Percentiles rank a stretch among this genome's conserved stretches.
phyloP scores from a whole-genome alignment of 257 asterid genomes.

The Parsonsia alboflavescens region DNA sequence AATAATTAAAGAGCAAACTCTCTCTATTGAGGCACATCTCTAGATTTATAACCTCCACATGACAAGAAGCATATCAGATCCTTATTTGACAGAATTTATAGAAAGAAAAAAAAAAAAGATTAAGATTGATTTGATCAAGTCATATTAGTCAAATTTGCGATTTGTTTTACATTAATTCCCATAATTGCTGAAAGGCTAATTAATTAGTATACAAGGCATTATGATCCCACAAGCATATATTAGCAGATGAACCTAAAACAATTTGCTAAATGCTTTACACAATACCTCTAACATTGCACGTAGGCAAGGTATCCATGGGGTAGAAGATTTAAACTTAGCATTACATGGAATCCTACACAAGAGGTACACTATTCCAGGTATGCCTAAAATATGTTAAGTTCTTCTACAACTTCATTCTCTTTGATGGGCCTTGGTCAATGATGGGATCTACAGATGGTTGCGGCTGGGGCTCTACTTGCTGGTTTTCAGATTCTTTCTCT shows the following conservation, averaged over 20 bases:
- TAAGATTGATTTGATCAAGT: too few species aligned
- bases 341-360: background rate
- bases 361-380: background rate
- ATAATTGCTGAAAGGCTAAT: too few species aligned
- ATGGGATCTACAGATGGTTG: conserved; percentile 63
- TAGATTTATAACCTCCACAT: too few species aligned
- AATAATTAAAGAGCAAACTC: too few species aligned
- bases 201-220: too few species aligned
- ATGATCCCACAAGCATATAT: too few species aligned
- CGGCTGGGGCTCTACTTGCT: conserved; percentile 45
- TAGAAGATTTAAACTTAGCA: background rate
- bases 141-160: too few species aligned
- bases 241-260: background rate
- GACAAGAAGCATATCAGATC: too few species aligned
- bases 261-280: background rate
- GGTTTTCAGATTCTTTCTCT: conserved; percentile 56
- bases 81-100: too few species aligned
- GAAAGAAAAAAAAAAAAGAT: too few species aligned
- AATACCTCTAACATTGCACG: background rate
- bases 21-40: too few species aligned
- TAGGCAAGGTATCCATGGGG: background rate
- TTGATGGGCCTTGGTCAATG: conserved; percentile 89
- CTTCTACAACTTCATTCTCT: conserved; percentile 61
- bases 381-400: background rate
- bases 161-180: too few species aligned